A percentile compares a stretch with the other conserved stretches of the same genome.
Evolutionary conservation across 495 filamentous ascomycete species (phyloP).

Genomic region (Penicillium fimorum): DNA sequence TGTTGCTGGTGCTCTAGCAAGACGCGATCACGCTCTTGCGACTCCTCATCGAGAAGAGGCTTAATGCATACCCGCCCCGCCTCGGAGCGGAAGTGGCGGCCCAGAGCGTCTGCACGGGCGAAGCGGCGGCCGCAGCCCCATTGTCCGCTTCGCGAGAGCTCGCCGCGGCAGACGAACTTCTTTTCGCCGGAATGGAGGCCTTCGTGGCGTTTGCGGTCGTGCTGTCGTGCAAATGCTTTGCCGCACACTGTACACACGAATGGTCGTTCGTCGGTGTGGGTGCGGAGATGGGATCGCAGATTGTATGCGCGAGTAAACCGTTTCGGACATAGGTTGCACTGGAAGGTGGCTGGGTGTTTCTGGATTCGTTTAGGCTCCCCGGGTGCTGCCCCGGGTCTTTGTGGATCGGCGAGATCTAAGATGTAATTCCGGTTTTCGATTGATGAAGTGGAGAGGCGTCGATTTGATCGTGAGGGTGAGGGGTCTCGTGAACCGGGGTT

Average conservation of each 20-base stretch:
- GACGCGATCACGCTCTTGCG: constrained; percentile 66
- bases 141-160: constrained; percentile 72
- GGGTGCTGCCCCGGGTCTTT: constrained; percentile 66
- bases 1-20: constrained; percentile 64
- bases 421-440: constrained; percentile 88
- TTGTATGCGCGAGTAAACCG: constrained; percentile 89
- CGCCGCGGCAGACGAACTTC: constrained; percentile 94
- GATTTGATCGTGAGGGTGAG: constrained; percentile 59
- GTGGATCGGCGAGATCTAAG: constrained; percentile 84
- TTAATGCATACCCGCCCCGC: constrained; percentile 96
- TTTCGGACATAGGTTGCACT: constrained; percentile 82
- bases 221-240: constrained; percentile 94
- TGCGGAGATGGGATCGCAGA: constrained; percentile 84
- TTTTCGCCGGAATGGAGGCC: constrained; percentile 89
- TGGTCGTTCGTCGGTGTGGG: constrained; percentile 87
- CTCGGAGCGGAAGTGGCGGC: constrained; percentile 95
- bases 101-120: constrained; percentile 91
- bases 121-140: constrained; percentile 96
- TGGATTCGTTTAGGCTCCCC: constrained; percentile 73
- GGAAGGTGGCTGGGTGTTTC: constrained; percentile 93
- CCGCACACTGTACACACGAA: constrained; percentile 96
- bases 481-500: constrained; percentile 52
- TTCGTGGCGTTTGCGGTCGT: constrained; percentile 89
- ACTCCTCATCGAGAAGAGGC: constrained; percentile 87
- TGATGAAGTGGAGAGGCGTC: constrained; percentile 85